Conservation (phyloP, 768 basidiomycete genomes). For the Lactarius sp. region DNA sequence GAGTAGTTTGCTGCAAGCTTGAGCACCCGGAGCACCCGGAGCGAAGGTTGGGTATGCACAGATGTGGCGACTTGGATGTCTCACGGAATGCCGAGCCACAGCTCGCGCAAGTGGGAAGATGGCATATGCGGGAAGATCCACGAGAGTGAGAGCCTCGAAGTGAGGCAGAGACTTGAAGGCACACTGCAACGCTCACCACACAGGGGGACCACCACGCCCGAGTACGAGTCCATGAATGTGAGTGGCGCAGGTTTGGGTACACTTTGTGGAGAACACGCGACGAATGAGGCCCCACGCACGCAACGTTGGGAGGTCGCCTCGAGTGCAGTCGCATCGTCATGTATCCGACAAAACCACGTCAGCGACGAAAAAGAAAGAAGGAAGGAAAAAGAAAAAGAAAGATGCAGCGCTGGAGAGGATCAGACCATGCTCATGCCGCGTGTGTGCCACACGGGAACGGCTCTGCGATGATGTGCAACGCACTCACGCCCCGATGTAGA, state of each 20-base stretch:
- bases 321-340: too few relatives aligned
- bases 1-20: conserved; percentile 16
- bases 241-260: conserved; percentile 27
- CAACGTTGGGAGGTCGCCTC: too few relatives aligned
- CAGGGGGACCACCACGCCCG: conserved; percentile 30
- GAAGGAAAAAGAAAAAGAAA: too few relatives aligned
- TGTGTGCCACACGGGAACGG: too few relatives aligned
- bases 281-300: too few relatives aligned
- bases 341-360: too few relatives aligned
- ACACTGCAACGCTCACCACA: conserved; percentile 43
- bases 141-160: conserved; percentile 42
- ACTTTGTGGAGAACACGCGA: too few relatives aligned
- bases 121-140: conserved; percentile 43
- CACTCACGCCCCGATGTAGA: too few relatives aligned
- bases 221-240: conserved; percentile 35
- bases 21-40: conserved; percentile 37
- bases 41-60: conserved; percentile 41
- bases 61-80: conserved; percentile 44
- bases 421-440: too few relatives aligned
- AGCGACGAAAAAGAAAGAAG: too few relatives aligned
- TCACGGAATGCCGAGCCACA: conserved; percentile 47
- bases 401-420: too few relatives aligned
- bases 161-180: conserved; percentile 43
- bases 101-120: conserved; percentile 46
- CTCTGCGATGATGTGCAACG: too few relatives aligned